phyloP scores from a whole-genome alignment of 441 rosid genomes.

The Syzygium syzygioides region DNA sequence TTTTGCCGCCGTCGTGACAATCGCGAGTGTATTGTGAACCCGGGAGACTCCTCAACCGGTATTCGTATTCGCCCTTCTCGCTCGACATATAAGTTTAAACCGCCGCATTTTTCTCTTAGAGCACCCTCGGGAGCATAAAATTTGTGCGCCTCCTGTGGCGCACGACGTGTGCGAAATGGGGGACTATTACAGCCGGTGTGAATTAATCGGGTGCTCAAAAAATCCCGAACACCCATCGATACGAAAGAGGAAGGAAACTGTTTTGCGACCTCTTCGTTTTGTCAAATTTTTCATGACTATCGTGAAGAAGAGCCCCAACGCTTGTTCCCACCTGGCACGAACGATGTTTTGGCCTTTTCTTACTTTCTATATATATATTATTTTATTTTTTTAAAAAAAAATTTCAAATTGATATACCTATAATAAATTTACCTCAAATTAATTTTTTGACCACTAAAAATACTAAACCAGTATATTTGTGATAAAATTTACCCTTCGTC shows the following conservation, averaged over 20 bases:
- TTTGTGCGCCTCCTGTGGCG: not conserved
- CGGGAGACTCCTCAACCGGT: not conserved
- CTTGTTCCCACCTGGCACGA: not conserved
- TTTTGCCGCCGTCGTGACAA: not conserved
- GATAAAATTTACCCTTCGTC: no score
- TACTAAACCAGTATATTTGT: no score
- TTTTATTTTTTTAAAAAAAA: not conserved
- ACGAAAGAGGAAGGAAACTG: rapidly evolving
- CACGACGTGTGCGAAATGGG: not conserved
- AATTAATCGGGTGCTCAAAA: not conserved
- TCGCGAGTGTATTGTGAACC: not conserved
- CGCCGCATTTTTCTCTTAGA: not conserved
- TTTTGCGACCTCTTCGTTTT: not conserved
- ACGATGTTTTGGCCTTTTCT: not conserved
- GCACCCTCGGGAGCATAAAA: not conserved
- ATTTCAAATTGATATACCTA: not conserved
- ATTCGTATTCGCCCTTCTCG: not conserved
- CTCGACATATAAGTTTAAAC: not conserved
- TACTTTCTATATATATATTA: not conserved
- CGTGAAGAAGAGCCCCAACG: not conserved
- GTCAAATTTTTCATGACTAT: not conserved
- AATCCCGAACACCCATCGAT: not conserved
- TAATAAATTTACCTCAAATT: no score
- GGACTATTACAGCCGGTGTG: not conserved
- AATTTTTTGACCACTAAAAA: no score